Evolutionary conservation across 2,329 filamentous ascomycete genomes (phyloP).

Genomic region (Dactylellina parvicollis): DNA sequence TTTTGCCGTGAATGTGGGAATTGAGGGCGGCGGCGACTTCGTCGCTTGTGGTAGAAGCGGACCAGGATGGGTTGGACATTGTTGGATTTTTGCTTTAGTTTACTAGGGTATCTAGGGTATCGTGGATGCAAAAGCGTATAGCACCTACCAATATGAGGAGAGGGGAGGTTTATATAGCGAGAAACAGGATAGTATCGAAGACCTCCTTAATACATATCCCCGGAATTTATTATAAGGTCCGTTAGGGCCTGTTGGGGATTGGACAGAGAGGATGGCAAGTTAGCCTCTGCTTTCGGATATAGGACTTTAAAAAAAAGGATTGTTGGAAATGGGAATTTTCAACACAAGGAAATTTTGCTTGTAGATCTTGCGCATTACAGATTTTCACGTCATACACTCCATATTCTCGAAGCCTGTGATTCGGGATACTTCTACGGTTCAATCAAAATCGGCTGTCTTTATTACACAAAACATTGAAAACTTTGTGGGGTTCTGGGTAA

Average conservation of each 20-base stretch:
- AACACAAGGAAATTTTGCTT: neutral
- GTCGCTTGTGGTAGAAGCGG: conserved; percentile 42
- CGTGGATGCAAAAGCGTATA: too few relatives aligned
- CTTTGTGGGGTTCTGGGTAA: too few relatives aligned
- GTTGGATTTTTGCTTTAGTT: conserved; percentile 19
- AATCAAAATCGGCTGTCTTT: too few relatives aligned
- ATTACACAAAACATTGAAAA: too few relatives aligned
- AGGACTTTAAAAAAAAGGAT: conserved; percentile 17
- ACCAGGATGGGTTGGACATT: conserved; percentile 49
- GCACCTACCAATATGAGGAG: neutral
- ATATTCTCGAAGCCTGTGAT: neutral
- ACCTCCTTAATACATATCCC: too few relatives aligned
- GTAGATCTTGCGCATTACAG: neutral
- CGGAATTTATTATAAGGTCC: too few relatives aligned
- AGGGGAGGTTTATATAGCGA: too few relatives aligned
- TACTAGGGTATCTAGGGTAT: too few relatives aligned
- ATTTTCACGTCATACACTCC: neutral
- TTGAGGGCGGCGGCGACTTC: conserved; percentile 39
- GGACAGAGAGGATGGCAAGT: neutral
- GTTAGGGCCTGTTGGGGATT: too few relatives aligned
- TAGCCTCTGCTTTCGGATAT: neutral
- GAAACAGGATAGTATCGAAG: too few relatives aligned
- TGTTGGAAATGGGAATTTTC: neutral
- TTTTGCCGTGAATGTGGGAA: conserved; percentile 44
- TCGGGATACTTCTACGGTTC: too few relatives aligned